Percentiles rank a stretch among this genome's conserved stretches.
phyloP scores from a whole-genome alignment of 371 early-diverging fungal genomes.

The Apophysomyces sp. region DNA sequence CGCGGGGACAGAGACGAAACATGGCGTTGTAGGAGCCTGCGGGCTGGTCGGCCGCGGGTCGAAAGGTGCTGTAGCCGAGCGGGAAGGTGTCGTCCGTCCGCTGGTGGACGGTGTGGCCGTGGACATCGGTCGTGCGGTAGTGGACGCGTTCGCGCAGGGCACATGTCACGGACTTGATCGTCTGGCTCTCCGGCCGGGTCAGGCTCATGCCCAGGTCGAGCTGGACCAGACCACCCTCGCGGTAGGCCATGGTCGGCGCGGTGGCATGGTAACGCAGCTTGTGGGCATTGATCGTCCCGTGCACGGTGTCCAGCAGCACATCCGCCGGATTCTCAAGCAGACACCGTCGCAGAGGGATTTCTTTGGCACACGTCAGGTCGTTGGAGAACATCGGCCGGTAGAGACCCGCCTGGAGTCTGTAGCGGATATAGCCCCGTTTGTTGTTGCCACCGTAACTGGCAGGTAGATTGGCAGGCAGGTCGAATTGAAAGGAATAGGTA shows the following conservation, averaged over 20 bases:
- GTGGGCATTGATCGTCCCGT: constrained; percentile 31
- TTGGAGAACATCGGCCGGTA: constrained; percentile 41
- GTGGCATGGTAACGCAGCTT: constrained; percentile 36
- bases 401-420: constrained; percentile 33
- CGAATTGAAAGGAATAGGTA: constrained; percentile 37
- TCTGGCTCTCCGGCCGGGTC: constrained; percentile 29
- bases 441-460: constrained; percentile 39
- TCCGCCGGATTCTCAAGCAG: constrained; percentile 29
- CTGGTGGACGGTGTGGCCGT: background rate
- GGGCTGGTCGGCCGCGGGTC: constrained; percentile 15
- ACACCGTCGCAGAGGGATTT: constrained; percentile 40
- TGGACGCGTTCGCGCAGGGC: constrained; percentile 41
- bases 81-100: constrained; percentile 24
- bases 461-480: constrained; percentile 43
- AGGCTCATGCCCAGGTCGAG: constrained; percentile 37
- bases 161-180: constrained; percentile 38
- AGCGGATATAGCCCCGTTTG: constrained; percentile 45
- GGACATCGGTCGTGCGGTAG: constrained; percentile 35
- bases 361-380: constrained; percentile 30
- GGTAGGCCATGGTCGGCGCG: constrained; percentile 43
- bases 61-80: constrained; percentile 29
- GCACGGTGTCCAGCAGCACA: constrained; percentile 25
- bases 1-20: constrained; percentile 30
- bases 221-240: constrained; percentile 47
- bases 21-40: constrained; percentile 21